phyloP scores from a whole-genome alignment of 805 yeast genomes.

The Candida sphagnicola region DNA sequence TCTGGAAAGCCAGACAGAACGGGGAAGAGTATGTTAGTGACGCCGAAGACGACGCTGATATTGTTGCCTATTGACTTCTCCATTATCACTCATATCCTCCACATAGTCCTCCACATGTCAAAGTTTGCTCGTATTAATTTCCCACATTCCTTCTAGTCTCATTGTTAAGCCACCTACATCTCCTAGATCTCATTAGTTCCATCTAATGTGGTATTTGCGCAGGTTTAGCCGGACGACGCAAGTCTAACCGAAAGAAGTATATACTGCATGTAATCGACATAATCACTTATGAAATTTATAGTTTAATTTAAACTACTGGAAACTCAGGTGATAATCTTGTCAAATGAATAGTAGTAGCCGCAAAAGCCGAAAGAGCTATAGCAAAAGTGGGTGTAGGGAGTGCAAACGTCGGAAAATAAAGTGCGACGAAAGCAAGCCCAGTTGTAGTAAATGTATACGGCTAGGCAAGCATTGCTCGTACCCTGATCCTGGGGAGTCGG shows the following conservation, averaged over 20 bases:
- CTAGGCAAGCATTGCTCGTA: slow-evolving; percentile 16
- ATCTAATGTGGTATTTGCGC: no score
- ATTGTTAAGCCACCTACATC: no score
- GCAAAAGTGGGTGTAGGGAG: slow-evolving; percentile 32
- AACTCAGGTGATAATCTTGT: no score
- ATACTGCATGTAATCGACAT: no score
- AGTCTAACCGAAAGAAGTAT: no score
- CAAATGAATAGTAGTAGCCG: background rate
- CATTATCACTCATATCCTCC: no score
- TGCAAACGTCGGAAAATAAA: slow-evolving; percentile 43
- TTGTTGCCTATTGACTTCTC: slow-evolving; percentile 11
- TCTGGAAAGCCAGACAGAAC: slow-evolving; percentile 21
- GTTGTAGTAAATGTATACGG: slow-evolving; percentile 33
- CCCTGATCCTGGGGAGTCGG: slow-evolving; percentile 8
- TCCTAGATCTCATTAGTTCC: no score
- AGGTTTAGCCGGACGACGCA: no score
- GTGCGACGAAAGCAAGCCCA: slow-evolving; percentile 33
- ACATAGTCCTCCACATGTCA: no score
- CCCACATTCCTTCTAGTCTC: no score
- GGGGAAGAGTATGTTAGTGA: slow-evolving; percentile 8
- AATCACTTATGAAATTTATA: background rate
- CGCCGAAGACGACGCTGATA: slow-evolving; percentile 8
- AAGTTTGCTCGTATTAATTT: no score
- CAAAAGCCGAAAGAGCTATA: background rate
- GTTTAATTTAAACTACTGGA: no score